Base-by-base conservation (phyloP, 768 basidiomycete genomes). In the Lactarius tabidus region DNA sequence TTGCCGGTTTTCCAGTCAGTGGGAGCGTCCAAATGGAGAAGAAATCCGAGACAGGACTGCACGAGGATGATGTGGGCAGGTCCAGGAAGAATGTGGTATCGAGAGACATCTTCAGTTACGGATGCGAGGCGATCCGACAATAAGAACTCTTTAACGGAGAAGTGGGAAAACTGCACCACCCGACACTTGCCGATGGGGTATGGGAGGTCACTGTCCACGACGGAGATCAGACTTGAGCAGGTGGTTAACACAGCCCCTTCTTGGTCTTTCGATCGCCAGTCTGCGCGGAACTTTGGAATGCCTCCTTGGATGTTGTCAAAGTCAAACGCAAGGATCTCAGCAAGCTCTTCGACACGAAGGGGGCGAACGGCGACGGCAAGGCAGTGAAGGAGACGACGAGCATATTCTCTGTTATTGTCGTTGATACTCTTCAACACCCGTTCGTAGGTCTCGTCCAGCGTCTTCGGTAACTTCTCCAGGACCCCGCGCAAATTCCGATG, bases 81-180 rank as follows among this genome's bases (percentile, higher is more conserved):
- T 58, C 43, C 57, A 3, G 28, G 18, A 29, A 17, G 28, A 12
- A 58, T 58, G 7, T 58, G 41, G 43, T 58, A 39, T 23, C 28
- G 39, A 29, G 26, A 58, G 10, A 12, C 29, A 58, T 31, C 29
- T 43, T 6, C 41, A 8, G 23, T 14, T 10, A 28, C 29, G 2
- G 6, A 17, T 10, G 39, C 28, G 15, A 58, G 57, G 12, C 57
- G 57, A 18, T 41, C 38, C 6, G 57, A 58, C 12, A 41, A 43
- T 26, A 58, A 20, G 57, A 58, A 58, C 57, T 58, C 57, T 10
- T 43, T 43, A 20, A 58, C 39, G n/a, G 57, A 58, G 39, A 43
- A 58, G 26, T 58, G 57, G 9, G 57, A 58, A 23, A 58, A 43
- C 26, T 58, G 41, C 8, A 58, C 41, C 17, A 58, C 28, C 23